phyloP scores from a whole-genome alignment of 495 filamentous ascomycete species.

The Aspergillus olivimuriae region DNA sequence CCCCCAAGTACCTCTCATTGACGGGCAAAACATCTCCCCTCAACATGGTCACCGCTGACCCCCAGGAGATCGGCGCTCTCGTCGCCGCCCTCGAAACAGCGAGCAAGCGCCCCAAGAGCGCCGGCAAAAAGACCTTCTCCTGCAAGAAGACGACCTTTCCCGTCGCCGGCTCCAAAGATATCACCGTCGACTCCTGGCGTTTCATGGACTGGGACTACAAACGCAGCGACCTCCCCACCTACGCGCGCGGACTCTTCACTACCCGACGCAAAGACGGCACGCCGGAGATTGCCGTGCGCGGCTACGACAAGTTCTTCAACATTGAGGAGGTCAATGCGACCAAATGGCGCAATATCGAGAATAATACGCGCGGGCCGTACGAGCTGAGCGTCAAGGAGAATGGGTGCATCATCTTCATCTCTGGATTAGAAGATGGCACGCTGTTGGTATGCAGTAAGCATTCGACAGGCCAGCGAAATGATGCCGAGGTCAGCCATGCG shows the following conservation, averaged over 20 bases:
- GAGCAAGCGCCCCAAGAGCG: slow-evolving; percentile 38
- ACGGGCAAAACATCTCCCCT: too few species aligned
- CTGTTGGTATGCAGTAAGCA: slow-evolving; percentile 97
- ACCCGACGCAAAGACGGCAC: slow-evolving; percentile 52
- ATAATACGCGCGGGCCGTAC: slow-evolving; percentile 78
- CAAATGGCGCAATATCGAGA: slow-evolving; percentile 71
- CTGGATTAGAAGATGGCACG: slow-evolving; percentile 78
- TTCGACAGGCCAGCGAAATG: slow-evolving; percentile 72
- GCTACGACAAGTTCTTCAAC: slow-evolving; percentile 99
- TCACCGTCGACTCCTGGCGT: slow-evolving; percentile 82
- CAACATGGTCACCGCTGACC: slow-evolving; percentile 53
- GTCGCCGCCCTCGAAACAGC: slow-evolving; percentile 49
- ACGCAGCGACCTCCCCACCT: slow-evolving; percentile 71
- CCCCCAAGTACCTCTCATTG: too few species aligned
- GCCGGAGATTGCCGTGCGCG: slow-evolving; percentile 74
- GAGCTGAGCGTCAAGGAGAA: slow-evolving; percentile 97
- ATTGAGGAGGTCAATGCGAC: slow-evolving; percentile 70
- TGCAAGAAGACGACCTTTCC: slow-evolving; percentile 70
- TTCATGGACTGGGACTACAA: slow-evolving; percentile 96
- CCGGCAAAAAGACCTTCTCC: slow-evolving; percentile 46
- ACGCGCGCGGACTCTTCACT: slow-evolving; percentile 91
- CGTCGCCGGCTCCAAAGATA: slow-evolving; percentile 50
- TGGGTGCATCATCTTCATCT: slow-evolving; percentile 97
- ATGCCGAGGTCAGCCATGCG: slow-evolving; percentile 72
- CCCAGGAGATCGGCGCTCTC: slow-evolving; percentile 53